Percentiles rank a stretch among this genome's conserved stretches.
These are phyloP conservation scores for Ganoderma sinense DNA, from an alignment of 1,284 basidiomycete genomes.

Conservation along the genomic window DNA sequence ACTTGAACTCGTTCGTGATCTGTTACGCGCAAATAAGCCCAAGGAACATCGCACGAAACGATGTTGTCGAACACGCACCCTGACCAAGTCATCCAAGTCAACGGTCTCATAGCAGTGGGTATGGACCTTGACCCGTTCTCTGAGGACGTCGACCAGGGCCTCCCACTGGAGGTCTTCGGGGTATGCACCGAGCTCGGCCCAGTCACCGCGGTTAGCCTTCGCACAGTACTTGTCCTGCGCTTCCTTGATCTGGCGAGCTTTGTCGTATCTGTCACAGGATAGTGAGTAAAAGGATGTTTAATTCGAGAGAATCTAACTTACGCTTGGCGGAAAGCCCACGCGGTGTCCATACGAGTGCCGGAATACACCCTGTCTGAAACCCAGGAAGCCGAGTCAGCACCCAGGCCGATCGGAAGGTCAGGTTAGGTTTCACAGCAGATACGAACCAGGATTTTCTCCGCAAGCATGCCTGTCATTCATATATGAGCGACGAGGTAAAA, in stretches of 20 bases:
- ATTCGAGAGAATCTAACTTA: constrained; percentile 7
- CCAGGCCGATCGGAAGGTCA: too few species aligned
- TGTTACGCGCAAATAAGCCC: constrained; percentile 34
- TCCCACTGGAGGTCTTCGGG: constrained; percentile 88
- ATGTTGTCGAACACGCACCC: constrained; percentile 47
- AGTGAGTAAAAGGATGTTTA: background rate
- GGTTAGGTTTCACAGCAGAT: too few species aligned
- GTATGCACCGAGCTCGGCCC: constrained; percentile 66
- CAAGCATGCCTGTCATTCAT: constrained; percentile 34
- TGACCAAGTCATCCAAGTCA: constrained; percentile 59
- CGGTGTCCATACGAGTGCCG: constrained; percentile 65
- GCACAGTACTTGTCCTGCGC: constrained; percentile 79
- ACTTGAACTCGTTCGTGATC: constrained; percentile 82
- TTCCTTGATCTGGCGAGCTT: constrained; percentile 78
- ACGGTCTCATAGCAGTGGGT: constrained; percentile 67
- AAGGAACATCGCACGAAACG: background rate
- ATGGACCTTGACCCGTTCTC: constrained; percentile 83
- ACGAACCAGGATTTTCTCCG: constrained; percentile 45
- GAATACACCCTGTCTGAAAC: constrained; percentile 39
- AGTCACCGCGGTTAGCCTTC: constrained; percentile 62
- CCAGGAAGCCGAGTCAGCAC: background rate
- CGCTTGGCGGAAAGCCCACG: constrained; percentile 63
- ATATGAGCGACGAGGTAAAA: background rate
- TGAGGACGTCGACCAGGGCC: constrained; percentile 87
- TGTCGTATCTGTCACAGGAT: constrained; percentile 55